phyloP scores from a whole-genome alignment of 768 basidiomycete species.

The Hortiboletus campestris region DNA sequence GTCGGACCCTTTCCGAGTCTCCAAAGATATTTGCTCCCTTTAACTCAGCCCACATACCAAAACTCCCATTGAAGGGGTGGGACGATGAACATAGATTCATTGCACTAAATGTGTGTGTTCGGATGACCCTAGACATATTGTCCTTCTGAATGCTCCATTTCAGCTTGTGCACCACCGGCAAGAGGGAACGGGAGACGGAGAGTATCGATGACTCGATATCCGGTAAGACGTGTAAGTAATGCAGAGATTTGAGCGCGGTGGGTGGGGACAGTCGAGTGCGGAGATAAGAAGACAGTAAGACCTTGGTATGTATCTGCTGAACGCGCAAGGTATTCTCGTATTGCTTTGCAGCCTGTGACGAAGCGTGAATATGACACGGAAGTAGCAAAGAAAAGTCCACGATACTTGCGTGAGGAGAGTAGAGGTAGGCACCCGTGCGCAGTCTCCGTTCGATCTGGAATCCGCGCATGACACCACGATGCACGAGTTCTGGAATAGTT shows the following conservation, averaged over 20 bases:
- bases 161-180: conserved; percentile 62
- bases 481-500: conserved; percentile 63
- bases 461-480: conserved; percentile 68
- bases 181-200: conserved; percentile 55
- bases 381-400: not conserved
- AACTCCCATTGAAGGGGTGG: conserved; percentile 33
- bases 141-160: conserved; percentile 73
- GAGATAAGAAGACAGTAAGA: conserved; percentile 54
- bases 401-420: conserved; percentile 51
- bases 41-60: conserved; percentile 57
- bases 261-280: conserved; percentile 43
- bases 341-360: conserved; percentile 57
- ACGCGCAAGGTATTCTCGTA: conserved; percentile 60
- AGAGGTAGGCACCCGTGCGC: conserved; percentile 65
- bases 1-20: conserved; percentile 63
- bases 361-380: conserved; percentile 5
- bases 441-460: conserved; percentile 63
- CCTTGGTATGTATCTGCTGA: conserved; percentile 51
- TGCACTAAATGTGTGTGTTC: conserved; percentile 37
- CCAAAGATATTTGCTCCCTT: conserved; percentile 48
- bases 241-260: conserved; percentile 42
- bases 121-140: conserved; percentile 55
- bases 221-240: conserved; percentile 54
- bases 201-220: conserved; percentile 61
- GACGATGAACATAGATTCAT: conserved; percentile 19